Base-by-base conservation (phyloP, 2,329 filamentous ascomycete genomes). In the Penicillium paneum region DNA sequence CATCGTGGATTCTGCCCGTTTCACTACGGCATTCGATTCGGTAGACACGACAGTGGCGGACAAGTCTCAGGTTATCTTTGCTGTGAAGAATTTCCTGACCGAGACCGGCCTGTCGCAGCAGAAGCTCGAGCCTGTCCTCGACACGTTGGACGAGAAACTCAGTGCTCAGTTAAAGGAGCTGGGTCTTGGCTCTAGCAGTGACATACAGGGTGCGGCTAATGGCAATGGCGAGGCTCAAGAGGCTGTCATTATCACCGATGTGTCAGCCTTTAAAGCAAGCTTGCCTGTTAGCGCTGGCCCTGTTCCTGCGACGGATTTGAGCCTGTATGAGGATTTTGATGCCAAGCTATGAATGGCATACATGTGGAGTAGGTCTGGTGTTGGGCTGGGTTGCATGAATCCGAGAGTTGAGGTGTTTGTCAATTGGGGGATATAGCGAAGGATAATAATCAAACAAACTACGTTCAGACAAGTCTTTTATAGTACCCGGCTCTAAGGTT, bases 251-350 rank as follows among this genome's bases (percentile, higher is more conserved):
- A 91, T 97, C 64, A 84, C 83, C 43, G 90, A 96, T 68, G 87
- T 96, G 3, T 81, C 88, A 57, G 81, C 83, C 29, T 97, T 88
- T 81, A 96, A 94, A 79, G 85, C 89, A 0, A 79, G 83, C 13
- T 78, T 97, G 64, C 78, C 83, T 55, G 82, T 90, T 28, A 94
- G 86, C 59, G 80, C 82, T 21, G 93, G 90, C 0, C 84, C 91
- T 1, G 81, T 81, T 57, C 83, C 92, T 0, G 83, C 89, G 29
- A 86, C 83, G 67, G 88, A 94, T 61, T 73, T 97, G 52, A 87
- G 81, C 58, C 89, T 91, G 67, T 97, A 93, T 72, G 89, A 96
- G 70, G 93, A 97, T 56, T 79, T 87, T 56, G 90, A 90, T 59
- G 77, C 89, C 13, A 97, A 97, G 77, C 80, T 97, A 54, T 93